Evolutionary conservation across 352 stramenopile species (phyloP).

Genomic region (Phytophthora pluvialis): DNA sequence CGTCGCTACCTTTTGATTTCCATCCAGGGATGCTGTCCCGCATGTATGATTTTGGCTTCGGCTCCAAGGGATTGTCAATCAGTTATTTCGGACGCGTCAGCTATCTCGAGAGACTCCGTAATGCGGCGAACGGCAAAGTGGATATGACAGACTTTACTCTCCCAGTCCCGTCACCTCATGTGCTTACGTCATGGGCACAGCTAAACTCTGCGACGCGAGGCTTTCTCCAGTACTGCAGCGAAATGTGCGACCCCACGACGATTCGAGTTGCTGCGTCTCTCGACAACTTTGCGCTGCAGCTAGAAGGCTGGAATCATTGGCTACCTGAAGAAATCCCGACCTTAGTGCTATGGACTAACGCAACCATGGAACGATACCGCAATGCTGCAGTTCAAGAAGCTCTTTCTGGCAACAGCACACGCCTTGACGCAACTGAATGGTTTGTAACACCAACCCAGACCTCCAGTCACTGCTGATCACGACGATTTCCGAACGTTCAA

Average conservation of each 20-base stretch:
- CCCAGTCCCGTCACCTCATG: background rate
- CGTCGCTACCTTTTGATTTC: too few relatives aligned
- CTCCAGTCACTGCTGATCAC: slow-evolving; percentile 1
- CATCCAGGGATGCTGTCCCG: slow-evolving; percentile 4
- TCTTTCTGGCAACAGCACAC: background rate
- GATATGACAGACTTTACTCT: slow-evolving; percentile 1
- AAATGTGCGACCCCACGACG: slow-evolving; percentile 3
- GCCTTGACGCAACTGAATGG: background rate
- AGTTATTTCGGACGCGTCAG: background rate
- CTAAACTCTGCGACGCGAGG: background rate
- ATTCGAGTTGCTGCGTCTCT: background rate
- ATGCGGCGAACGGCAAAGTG: background rate
- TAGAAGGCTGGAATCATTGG: slow-evolving; percentile 6
- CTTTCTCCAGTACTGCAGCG: background rate
- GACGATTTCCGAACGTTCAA: background rate
- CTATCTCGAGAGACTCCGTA: background rate
- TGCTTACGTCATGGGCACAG: background rate
- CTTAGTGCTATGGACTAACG: background rate
- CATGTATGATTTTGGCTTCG: background rate
- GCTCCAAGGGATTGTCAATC: background rate
- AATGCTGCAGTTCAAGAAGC: background rate
- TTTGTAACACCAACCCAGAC: background rate
- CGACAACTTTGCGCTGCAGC: slow-evolving; percentile 33
- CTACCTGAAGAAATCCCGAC: background rate
- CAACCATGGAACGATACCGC: background rate